Conservation (phyloP, 129 eudicot genomes). For the Helichrysum umbraculigerum region DNA sequence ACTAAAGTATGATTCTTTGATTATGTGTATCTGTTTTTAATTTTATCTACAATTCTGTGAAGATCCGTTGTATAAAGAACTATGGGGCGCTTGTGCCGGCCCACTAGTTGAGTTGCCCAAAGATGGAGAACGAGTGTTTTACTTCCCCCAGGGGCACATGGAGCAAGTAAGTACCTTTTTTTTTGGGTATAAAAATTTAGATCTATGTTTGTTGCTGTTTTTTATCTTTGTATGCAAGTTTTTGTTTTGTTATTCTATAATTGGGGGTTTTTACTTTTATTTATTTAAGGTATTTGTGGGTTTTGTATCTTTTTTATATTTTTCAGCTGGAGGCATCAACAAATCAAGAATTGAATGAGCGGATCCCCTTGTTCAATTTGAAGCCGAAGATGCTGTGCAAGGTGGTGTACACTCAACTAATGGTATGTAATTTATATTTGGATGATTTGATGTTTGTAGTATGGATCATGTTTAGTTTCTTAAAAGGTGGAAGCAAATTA, state of each 20-base stretch:
- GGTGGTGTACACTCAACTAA: slow-evolving; percentile 12
- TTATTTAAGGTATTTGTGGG: slow-evolving; percentile 32
- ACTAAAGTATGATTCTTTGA: not conserved
- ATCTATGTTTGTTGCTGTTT: slow-evolving; percentile 28
- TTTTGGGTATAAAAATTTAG: slow-evolving; percentile 20
- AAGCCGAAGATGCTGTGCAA: slow-evolving; percentile 5
- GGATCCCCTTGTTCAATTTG: not conserved
- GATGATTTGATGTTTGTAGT: slow-evolving; percentile 13
- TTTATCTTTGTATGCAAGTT: slow-evolving; percentile 15
- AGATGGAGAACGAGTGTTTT: slow-evolving; percentile 60
- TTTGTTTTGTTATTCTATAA: slow-evolving; percentile 24
- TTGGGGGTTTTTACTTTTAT: slow-evolving; percentile 13
- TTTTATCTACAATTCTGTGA: slow-evolving; percentile 22
- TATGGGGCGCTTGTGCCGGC: slow-evolving; percentile 98
- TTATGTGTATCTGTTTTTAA: not conserved
- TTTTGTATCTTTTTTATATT: slow-evolving; percentile 10
- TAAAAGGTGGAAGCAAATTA: slow-evolving; percentile 28
- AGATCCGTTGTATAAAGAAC: slow-evolving; percentile 64
- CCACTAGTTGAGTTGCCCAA: slow-evolving; percentile 85
- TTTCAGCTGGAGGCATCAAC: slow-evolving; percentile 55
- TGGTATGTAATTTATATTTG: slow-evolving; percentile 21
- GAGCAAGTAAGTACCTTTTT: slow-evolving; percentile 60
- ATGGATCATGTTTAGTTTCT: slow-evolving; percentile 15
- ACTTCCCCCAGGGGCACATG: slow-evolving; percentile 95
- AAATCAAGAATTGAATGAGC: not conserved